Evolutionary conservation across 441 rosid species (phyloP).

Genomic region (Pelargonium australe): DNA sequence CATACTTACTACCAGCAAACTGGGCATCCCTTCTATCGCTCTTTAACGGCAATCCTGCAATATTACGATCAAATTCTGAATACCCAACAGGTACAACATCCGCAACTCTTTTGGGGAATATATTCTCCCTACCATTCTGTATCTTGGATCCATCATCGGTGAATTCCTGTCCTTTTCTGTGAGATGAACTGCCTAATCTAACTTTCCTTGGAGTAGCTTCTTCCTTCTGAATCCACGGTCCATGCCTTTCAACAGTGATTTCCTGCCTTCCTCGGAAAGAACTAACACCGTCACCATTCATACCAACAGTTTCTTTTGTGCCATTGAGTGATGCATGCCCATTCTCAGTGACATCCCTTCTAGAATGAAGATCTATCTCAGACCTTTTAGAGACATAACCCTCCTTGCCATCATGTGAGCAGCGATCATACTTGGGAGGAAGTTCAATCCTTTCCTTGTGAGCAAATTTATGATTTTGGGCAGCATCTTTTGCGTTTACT

Average conservation of each 20-base stretch:
- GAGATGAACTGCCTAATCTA: constrained; percentile 41
- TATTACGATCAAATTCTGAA: constrained; percentile 24
- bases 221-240: constrained; percentile 26
- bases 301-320: constrained; percentile 31
- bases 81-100: constrained; percentile 1
- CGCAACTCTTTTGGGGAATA: constrained; percentile 27
- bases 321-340: constrained; percentile 23
- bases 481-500: constrained; percentile 22
- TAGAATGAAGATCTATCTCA: constrained; percentile 26
- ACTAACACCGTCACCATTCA: constrained; percentile 30
- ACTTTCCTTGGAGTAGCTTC: constrained; percentile 36
- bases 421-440: constrained; percentile 21
- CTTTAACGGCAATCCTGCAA: constrained; percentile 27
- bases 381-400: constrained; percentile 25
- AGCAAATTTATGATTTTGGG: constrained; percentile 22
- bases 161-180: constrained; percentile 29
- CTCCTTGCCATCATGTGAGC: constrained; percentile 8
- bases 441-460: constrained; percentile 33
- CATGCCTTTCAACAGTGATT: neutral
- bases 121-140: constrained; percentile 33
- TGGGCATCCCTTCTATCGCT: constrained; percentile 23
- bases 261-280: constrained; percentile 32
- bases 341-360: constrained; percentile 22
- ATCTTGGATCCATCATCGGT: constrained; percentile 25
- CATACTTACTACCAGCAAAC: constrained; percentile 23